Evolutionary conservation across 2,329 filamentous ascomycete species (phyloP).

Genomic region (Seiridium unicorne): DNA sequence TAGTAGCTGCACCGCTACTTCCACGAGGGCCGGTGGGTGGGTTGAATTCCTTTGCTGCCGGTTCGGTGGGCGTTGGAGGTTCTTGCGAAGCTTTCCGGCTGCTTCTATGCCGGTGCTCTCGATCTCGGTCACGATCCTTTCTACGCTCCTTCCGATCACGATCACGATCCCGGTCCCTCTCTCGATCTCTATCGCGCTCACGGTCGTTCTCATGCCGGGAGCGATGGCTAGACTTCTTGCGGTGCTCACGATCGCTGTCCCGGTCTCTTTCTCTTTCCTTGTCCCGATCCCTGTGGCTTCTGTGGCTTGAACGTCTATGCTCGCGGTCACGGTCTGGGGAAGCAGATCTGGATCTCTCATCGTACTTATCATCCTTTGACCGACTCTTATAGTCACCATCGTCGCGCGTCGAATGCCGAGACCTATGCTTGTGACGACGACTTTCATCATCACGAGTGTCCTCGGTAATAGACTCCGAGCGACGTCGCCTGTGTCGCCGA

Average conservation of each 20-base stretch:
- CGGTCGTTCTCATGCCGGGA: constrained; percentile 41
- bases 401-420: constrained; percentile 41
- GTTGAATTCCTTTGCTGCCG: constrained; percentile 38
- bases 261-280: constrained; percentile 34
- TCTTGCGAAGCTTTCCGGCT: constrained; percentile 32
- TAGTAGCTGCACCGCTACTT: constrained; percentile 24
- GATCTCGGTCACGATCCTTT: constrained; percentile 40
- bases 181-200: constrained; percentile 36
- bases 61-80: constrained; percentile 28
- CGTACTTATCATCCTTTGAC: constrained; percentile 39
- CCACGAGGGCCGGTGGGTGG: constrained; percentile 39
- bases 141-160: constrained; percentile 34
- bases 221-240: constrained; percentile 37
- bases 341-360: constrained; percentile 61
- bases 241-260: constrained; percentile 32
- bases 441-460: constrained; percentile 48
- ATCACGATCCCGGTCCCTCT: constrained; percentile 33
- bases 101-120: constrained; percentile 29
- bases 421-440: constrained; percentile 50
- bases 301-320: constrained; percentile 44
- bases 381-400: constrained; percentile 42
- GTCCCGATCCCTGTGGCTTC: constrained; percentile 43
- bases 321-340: constrained; percentile 52
- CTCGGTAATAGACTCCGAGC: constrained; percentile 46
- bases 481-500: constrained; percentile 52